Base-by-base conservation (phyloP, 148 eudicot genomes). In the Dianthus caryophyllus region DNA sequence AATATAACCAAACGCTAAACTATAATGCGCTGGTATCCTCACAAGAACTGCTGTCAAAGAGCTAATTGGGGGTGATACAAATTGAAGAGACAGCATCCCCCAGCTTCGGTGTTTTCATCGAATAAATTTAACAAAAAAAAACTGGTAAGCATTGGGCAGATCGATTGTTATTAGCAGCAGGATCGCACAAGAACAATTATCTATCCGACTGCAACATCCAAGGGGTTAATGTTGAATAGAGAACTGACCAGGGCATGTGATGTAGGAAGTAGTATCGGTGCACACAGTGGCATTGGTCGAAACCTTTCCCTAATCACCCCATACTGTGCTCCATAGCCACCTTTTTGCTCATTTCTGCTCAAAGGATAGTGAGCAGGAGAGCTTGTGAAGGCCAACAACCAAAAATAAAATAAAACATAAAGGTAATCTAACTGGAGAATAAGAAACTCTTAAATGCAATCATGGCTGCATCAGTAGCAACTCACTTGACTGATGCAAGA, bases 241-340 rank as follows among this genome's bases (percentile, higher is more conserved):
- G 22, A 47, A 22, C 48, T 72, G 83, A 90, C 99, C 95, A 94
- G 77, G 58, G 99, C 97, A 86, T 94, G 99, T 65, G 99, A 76
- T 65, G 96, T 84, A 38, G 99, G 96, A 66, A 94, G 97, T 74
- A 94, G 73, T 73, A 90, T 82, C 46, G 99, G 96, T 76, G 88
- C 84, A 72, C 97, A 91, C 38, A 94, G 64, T 71, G 99, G 97
- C 85, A 94, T 86, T 49, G 99, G 92, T 30, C 99, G 91, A 70
- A 90, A 94, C 74, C 87, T 88, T 75, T 90, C 99, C 80, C 81
- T 90, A 71, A 82, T 31, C n/a, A 83, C 70, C 75, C 83, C 85
- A 76, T 74, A 76, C 64, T 53, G 80, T 48, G 81, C 48, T 74
- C 84, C 83, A 64, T 81, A 74, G 25, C 82, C 76, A 66, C 61